Percentiles rank a stretch among this genome's conserved stretches.
Evolutionary conservation across 2,329 filamentous ascomycete species (phyloP).

Genomic region (Capronia coronata): DNA sequence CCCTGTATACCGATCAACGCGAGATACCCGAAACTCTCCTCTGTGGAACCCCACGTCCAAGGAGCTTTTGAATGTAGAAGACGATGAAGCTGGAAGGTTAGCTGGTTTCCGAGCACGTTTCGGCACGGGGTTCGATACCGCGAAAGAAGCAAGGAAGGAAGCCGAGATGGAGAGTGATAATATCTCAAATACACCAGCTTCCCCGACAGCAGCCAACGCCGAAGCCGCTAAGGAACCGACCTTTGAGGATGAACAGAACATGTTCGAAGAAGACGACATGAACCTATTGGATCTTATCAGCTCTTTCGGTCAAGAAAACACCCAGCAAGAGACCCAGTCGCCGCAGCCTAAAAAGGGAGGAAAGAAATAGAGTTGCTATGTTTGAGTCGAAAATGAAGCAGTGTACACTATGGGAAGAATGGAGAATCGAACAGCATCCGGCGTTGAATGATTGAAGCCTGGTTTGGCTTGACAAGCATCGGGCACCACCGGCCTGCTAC

Average conservation of each 20-base stretch:
- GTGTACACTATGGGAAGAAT: neutral
- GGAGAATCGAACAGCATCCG: neutral
- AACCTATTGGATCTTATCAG: slow-evolving; percentile 54
- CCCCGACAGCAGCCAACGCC: slow-evolving; percentile 28
- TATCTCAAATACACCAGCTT: slow-evolving; percentile 35
- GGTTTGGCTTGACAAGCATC: too few relatives aligned
- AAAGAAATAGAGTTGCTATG: slow-evolving; percentile 15
- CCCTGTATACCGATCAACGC: slow-evolving; percentile 57
- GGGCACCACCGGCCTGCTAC: too few relatives aligned
- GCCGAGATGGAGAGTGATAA: slow-evolving; percentile 26
- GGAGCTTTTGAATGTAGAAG: slow-evolving; percentile 78
- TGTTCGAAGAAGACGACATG: slow-evolving; percentile 44
- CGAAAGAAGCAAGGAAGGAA: slow-evolving; percentile 28
- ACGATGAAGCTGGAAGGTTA: slow-evolving; percentile 87
- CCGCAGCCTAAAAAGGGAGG: slow-evolving; percentile 29
- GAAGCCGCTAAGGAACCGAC: slow-evolving; percentile 27
- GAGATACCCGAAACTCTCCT: slow-evolving; percentile 83
- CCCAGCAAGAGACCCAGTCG: slow-evolving; percentile 2
- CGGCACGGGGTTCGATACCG: slow-evolving; percentile 73
- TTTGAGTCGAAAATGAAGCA: neutral
- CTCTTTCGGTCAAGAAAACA: slow-evolving; percentile 40
- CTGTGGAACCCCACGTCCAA: slow-evolving; percentile 84
- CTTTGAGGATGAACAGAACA: slow-evolving; percentile 44
- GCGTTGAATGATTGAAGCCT: neutral
- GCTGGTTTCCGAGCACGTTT: slow-evolving; percentile 79